These are phyloP conservation scores for Aphanoascus verrucosus DNA, from an alignment of 2,329 filamentous ascomycete genomes.

Conservation along the genomic window DNA sequence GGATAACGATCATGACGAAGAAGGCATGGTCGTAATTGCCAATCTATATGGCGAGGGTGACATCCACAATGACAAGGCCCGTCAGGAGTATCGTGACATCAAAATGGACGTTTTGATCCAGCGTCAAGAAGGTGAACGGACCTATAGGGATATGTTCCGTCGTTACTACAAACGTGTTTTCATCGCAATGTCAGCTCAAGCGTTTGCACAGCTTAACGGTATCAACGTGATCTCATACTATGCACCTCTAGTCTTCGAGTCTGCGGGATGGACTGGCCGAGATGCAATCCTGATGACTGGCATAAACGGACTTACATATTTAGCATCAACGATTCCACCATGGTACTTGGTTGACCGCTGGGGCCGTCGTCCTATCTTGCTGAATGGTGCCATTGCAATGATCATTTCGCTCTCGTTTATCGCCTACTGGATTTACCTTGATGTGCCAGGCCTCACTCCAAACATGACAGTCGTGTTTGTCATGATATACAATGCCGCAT, in stretches of 20 bases:
- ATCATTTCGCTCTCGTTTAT: conserved; percentile 75
- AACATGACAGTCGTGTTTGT: conserved; percentile 84
- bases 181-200: conserved; percentile 97
- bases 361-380: conserved; percentile 77
- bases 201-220: conserved; percentile 88
- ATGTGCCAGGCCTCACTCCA: conserved; percentile 60
- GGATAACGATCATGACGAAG: conserved; percentile 95
- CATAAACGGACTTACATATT: conserved; percentile 84
- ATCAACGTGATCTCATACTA: conserved; percentile 99
- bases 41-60: conserved; percentile 94
- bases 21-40: conserved; percentile 95
- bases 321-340: conserved; percentile 83
- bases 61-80: conserved; percentile 82
- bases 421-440: conserved; percentile 89
- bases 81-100: conserved; percentile 95
- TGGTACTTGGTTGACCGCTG: conserved; percentile 95
- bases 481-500: conserved; percentile 96
- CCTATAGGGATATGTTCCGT: conserved; percentile 88
- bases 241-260: conserved; percentile 89
- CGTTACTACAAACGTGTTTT: conserved; percentile 86
- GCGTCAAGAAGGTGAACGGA: conserved; percentile 87
- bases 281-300: conserved; percentile 93
- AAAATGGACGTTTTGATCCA: conserved; percentile 94
- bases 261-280: conserved; percentile 87
- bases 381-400: conserved; percentile 86